Base-by-base conservation (phyloP, 768 basidiomycete genomes). In the Rhodotorula sphaerocarpa region DNA sequence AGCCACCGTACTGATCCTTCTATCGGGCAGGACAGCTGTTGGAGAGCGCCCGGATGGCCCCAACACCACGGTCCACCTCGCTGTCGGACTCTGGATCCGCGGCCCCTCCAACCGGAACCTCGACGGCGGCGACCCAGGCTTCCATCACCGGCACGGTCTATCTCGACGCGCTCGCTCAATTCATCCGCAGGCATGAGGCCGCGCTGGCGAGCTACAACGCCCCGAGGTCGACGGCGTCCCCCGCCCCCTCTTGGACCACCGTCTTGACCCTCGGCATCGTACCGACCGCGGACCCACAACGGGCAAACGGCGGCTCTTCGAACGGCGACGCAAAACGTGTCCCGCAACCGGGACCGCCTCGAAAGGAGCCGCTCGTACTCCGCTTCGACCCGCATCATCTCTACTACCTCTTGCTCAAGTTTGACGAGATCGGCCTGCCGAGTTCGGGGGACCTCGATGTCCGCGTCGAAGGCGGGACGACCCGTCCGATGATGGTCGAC, bases 361-460 rank as follows among this genome's bases (percentile, higher is more conserved):
- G 56, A 21, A 27, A 33, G 27, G 56, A 61, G 23, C 83, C 88
- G 14, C 76, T 87, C 47, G 75, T 84, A 28, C 82, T 91, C 62
- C 73, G 81, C 7, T 79, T 88, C 67, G 87, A 90, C 75, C 82
- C 81, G 31, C 87, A 89, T 72, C 88, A 85, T 66, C 82, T 93
- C 11, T 89, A 87, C 80, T 93, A 92, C 76, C 76, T 88, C 63
- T 80, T 93, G 61, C 85, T 91, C 76, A 85, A 88, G 47, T 80
- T 91, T 65, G 89, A 93, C 75, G 88, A 83, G 10, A 75, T 87
- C 34, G 86, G 83, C n/a, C 76, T 87, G 52, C n/a, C 60, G 2
- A 78, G 83, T 57, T 81, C 89, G 56, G 90, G 89, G 57, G 81
- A 85, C 34, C 80, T 93, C 62, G 90, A 93, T 73, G 82, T 87